Conservation (phyloP, 306 rosid species). For the Dryas drummondii region DNA sequence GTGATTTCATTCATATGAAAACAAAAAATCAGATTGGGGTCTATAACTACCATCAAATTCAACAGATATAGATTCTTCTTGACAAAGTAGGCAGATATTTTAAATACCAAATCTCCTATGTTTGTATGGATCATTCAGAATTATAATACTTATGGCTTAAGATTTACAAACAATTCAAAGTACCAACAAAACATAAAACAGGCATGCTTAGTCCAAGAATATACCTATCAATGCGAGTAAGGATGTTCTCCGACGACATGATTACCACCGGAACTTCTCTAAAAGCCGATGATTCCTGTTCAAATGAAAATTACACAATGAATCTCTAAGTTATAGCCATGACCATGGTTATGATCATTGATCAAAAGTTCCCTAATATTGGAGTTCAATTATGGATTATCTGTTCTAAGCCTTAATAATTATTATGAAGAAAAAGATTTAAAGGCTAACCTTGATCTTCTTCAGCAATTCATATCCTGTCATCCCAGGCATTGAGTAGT, state of each 20-base stretch:
- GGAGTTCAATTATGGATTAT: not conserved
- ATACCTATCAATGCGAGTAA: slow-evolving; percentile 89
- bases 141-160: not conserved
- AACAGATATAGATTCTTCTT: not conserved
- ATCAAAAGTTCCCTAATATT: not conserved
- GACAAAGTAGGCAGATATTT: no score
- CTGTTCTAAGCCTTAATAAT: not conserved
- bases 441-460: slow-evolving; percentile 71
- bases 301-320: slow-evolving; percentile 13
- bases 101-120: not conserved
- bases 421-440: not conserved
- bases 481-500: slow-evolving; percentile 99
- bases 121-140: not conserved
- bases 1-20: not conserved
- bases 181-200: not conserved
- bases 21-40: not conserved
- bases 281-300: slow-evolving; percentile 85
- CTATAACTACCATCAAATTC: not conserved
- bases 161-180: not conserved
- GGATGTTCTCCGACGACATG: slow-evolving; percentile 90
- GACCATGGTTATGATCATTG: not conserved
- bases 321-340: not conserved
- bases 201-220: slow-evolving; percentile 16
- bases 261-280: slow-evolving; percentile 91
- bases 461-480: slow-evolving; percentile 91